Percentiles rank a stretch among this genome's conserved stretches.
Conservation (phyloP, 129 eudicot species). For the Chrysanthemum seticuspe region DNA sequence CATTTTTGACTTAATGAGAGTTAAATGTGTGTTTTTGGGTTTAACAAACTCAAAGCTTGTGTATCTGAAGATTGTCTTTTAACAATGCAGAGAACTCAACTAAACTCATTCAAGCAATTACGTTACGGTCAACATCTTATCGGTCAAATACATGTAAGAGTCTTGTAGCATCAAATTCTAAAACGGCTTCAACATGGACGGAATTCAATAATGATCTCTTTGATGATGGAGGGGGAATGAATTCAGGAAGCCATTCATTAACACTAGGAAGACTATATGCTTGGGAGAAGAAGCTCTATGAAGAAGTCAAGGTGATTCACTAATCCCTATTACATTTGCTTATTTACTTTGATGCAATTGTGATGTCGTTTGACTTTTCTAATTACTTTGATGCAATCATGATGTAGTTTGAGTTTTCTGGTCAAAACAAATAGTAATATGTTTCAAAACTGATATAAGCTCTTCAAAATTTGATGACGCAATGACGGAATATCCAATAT, state of each 20-base stretch:
- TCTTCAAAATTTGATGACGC: neutral
- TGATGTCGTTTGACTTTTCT: neutral
- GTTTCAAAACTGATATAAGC: neutral
- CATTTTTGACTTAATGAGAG: neutral
- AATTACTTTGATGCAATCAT: no score
- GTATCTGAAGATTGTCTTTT: conserved; percentile 8
- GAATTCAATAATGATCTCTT: conserved; percentile 84
- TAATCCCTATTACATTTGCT: neutral
- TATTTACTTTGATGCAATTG: neutral
- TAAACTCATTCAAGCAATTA: conserved; percentile 74
- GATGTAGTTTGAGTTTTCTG: neutral
- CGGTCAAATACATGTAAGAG: conserved; percentile 83
- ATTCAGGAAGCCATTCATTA: conserved; percentile 86
- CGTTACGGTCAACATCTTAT: conserved; percentile 68
- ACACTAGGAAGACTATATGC: conserved; percentile 95
- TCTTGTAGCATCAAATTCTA: conserved; percentile 84
- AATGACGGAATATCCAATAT: no score
- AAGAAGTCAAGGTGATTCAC: conserved; percentile 81
- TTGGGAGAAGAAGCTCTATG: conserved; percentile 96
- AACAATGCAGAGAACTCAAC: conserved; percentile 76
- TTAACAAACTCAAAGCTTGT: neutral
- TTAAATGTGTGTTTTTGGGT: conserved; percentile 6
- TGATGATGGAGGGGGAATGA: conserved; percentile 98
- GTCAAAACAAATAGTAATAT: neutral
- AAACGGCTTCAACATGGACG: conserved; percentile 76